Percentiles rank a stretch among this genome's conserved stretches.
Evolutionary conservation across 805 yeast genomes (phyloP).

Genomic region (Schwanniomyces vanrijiae): DNA sequence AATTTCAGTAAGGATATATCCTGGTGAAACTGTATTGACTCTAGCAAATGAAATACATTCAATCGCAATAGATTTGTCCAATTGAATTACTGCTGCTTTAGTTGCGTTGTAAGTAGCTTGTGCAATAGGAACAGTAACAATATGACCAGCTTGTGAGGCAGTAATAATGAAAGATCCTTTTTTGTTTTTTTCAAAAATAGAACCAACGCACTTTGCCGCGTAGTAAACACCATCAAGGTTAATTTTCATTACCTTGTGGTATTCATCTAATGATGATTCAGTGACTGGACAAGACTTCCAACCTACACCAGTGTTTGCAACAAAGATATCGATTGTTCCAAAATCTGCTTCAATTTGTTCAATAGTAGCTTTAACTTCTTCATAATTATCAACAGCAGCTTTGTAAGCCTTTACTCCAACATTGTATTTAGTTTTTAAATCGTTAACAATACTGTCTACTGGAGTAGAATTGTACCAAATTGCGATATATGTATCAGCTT

Average conservation of each 20-base stretch:
- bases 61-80: slow-evolving; percentile 43
- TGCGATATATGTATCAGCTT: slow-evolving; percentile 80
- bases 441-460: slow-evolving; percentile 61
- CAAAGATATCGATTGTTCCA: slow-evolving; percentile 78
- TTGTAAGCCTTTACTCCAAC: slow-evolving; percentile 65
- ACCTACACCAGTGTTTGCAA: slow-evolving; percentile 90
- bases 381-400: slow-evolving; percentile 52
- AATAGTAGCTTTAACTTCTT: slow-evolving; percentile 50
- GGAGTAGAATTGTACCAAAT: slow-evolving; percentile 50
- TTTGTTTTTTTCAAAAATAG: slow-evolving; percentile 39
- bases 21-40: slow-evolving; percentile 47
- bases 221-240: slow-evolving; percentile 44
- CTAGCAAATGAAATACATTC: slow-evolving; percentile 50
- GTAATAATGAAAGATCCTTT: slow-evolving; percentile 44
- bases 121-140: slow-evolving; percentile 44
- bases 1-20: slow-evolving; percentile 43
- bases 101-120: slow-evolving; percentile 50
- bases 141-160: slow-evolving; percentile 48
- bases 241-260: slow-evolving; percentile 37
- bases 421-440: slow-evolving; percentile 54
- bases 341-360: slow-evolving; percentile 61
- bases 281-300: slow-evolving; percentile 65
- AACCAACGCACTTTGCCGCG: slow-evolving; percentile 43
- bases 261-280: slow-evolving; percentile 33
- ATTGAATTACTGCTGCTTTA: slow-evolving; percentile 45